Base-by-base conservation (phyloP, 441 rosid species). In the Gossypium gossypioides region DNA sequence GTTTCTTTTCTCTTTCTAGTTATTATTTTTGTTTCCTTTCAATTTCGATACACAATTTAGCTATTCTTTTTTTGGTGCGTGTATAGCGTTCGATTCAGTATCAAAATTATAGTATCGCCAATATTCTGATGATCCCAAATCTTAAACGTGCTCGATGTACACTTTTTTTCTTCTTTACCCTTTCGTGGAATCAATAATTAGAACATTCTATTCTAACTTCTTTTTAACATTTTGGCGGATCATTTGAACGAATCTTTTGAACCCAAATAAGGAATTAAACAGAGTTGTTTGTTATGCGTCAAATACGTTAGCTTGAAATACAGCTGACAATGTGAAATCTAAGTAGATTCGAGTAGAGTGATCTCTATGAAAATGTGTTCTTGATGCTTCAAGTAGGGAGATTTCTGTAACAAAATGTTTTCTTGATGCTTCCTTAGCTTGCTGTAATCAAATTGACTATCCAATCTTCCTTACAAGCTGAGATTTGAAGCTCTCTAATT, bases 1-100 rank as follows among this genome's bases (percentile, higher is more conserved):
- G 99, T 89, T 27, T 37, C 25, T 54, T 25, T 3, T 15, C 4
- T 22, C 61, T 25, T 57, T 25, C 4, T 3, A 2, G 3, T 10
- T 22, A 22, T 52, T 3, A 9, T 15, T n/a, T 18, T 1, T 2
- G 40, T 34, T 51, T 25, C 55, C 3, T 13, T 68, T 50, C 44
- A 57, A 32, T 65, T 24, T 25, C 37, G 27, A 58, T 7, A 10
- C 68, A 67, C 4, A 0, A 70, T 61, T 42, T 29, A 34, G 16
- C 24, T 12, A 2, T 3, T 18, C 22, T 1, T 5, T 12, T 55
- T 13, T 19, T 10, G 12, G 27, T 62, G 19, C 42, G 13, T 4
- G 65, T 27, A 0, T 54, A 48, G 15, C 12, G 34, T 68, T 5
- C 42, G 50, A 16, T 54, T 19, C 34, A 52, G 18, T 32, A 32